Evolutionary conservation across 75 land plant species (phyloP), one percentile per base, ranked within the genome.

Genomic region (Pinus taeda): DNA sequence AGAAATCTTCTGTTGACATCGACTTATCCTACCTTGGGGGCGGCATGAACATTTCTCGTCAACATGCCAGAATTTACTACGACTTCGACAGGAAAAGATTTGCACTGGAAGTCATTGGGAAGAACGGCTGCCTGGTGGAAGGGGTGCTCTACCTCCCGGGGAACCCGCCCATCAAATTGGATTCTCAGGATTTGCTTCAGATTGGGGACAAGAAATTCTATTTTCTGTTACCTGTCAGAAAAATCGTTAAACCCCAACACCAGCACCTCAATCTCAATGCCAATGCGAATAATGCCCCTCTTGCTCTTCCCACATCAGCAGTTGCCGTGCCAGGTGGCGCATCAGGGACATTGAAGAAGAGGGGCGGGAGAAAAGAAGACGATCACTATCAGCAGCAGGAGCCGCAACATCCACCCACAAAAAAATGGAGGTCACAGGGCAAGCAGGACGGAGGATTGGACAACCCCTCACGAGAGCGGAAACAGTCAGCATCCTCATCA

Each of bases 151-250:
- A 94, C 76, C 82, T 90, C 57, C 99, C 95, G 33, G 95, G 92
- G 1, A 86, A 74, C 69, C 80, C 93, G 7, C 98, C 93, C 7
- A 95, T 97, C 57, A 94, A 95, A 86, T 88, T 97, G 59, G 92
- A 93, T 60, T 94, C 98, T 18, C 99, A 95, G 83, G 92, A 94
- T 72, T 78, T 97, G 20, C 85, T 97, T n/a, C 99, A 97, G 83
- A 95, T 97, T 57, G 99, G 99, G 1, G 98, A 97, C 77, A 94
- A 90, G 80, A 92, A 90, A 81, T 97, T 97, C 77, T 97, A 97
- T 74, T 97, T 97, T 73, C 85, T 97, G 13, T 78, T 97, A 20
- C 99, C 99, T 4, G 62, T 49, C 55, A 49, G 55, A 9, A 49
- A 49, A 49, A 49, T 49, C 55, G 55, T 49, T 49, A 49, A 49